Conservation (phyloP, 768 basidiomycete species). For the Auriscalpium vulgare region DNA sequence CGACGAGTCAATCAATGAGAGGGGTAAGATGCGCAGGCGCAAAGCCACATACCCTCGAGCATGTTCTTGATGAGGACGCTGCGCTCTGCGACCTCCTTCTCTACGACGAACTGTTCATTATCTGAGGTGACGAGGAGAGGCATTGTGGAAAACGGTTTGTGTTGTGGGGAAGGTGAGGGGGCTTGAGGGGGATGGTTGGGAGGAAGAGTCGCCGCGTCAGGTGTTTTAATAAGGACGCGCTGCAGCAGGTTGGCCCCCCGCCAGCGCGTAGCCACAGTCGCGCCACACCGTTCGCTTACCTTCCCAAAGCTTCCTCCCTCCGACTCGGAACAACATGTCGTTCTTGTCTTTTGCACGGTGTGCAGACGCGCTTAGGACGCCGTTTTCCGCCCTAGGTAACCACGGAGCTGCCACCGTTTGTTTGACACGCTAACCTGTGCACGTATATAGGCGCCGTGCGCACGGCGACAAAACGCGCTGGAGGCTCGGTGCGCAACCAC, state of each 20-base stretch:
- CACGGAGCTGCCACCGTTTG: constrained; percentile 19
- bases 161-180: constrained; percentile 11
- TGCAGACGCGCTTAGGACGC: constrained; percentile 28
- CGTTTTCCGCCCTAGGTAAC: constrained; percentile 41
- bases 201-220: background rate
- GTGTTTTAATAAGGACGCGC: background rate
- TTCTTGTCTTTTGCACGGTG: constrained; percentile 38
- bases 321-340: constrained; percentile 29
- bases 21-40: constrained; percentile 1
- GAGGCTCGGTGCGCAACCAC: constrained; percentile 89
- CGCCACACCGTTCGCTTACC: background rate
- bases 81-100: constrained; percentile 92
- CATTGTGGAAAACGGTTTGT: constrained; percentile 37
- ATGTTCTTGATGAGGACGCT: constrained; percentile 98
- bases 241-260: background rate
- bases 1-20: constrained; percentile 1
- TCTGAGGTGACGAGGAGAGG: constrained; percentile 91
- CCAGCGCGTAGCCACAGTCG: background rate
- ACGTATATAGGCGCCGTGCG: constrained; percentile 50
- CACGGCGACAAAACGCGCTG: constrained; percentile 94
- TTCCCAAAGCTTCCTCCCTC: background rate
- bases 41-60: constrained; percentile 73
- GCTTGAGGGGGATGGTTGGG: background rate
- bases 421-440: constrained; percentile 7
- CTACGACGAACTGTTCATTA: constrained; percentile 88